Evolutionary conservation across 108 stramenopile genomes (phyloP), one percentile per base, ranked within the genome.

Genomic region (Cylindrotheca fusiformis): DNA sequence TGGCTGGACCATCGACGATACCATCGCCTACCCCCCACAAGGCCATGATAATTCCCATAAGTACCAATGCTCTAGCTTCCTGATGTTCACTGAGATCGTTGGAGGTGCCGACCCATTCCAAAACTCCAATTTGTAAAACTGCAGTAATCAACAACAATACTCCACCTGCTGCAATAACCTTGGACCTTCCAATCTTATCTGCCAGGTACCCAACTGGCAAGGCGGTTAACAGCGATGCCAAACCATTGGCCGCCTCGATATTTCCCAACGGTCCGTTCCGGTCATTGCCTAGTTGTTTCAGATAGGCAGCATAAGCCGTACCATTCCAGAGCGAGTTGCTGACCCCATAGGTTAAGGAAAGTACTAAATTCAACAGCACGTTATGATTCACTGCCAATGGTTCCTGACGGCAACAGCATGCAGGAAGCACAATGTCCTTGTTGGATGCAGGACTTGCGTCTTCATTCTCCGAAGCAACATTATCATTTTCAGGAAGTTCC

Each of bases 161-260:
- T 27, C 82, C 82, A 23, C 87, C 83, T 0, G 48, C 52, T 28
- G 49, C 36, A 31, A 82, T 72, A 2, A 84, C 69, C 30, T 60
- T 61, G 48, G 65, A 56, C 1, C 67, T 58, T 23, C 80, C 81
- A 45, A 58, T 65, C 28, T 50, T 65, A 49, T 87, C 86, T 0
- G 86, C 86, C 6, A 84, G 41, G 26, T 79, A 79, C 10, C 86
- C 86, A 31, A 87, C 69, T 4, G 87, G 87, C 58, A 88, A 41
- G 0, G 87, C 83, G 18, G 77, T 64, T 4, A 83, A 3, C 10
- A 88, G 46, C 19, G 60, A 53, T 3, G 84, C 67, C 28, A 88
- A 26, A 0, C 87, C 87, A 32, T 68, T 60, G 29, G 78, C 76
- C 0, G 80, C 83, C 68, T 85, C 83, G 46, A 78, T 78, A 58